A percentile compares a stretch with the other conserved stretches of the same genome.
Evolutionary conservation across 208 protist genomes (phyloP).

Genomic region (Leptomonas pyrrhocoris): DNA sequence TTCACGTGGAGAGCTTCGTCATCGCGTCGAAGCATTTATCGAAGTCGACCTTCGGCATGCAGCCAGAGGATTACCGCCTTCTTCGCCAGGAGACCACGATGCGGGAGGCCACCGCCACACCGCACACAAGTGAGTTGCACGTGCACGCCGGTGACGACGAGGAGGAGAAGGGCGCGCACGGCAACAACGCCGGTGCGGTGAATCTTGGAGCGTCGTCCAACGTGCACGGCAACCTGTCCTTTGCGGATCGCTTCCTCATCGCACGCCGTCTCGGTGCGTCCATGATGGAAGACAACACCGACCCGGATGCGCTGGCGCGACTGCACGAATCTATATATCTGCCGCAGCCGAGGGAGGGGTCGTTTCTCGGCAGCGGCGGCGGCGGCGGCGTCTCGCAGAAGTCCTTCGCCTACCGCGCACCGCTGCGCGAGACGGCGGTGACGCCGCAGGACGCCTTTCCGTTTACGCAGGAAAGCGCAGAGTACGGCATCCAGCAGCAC

Average conservation of each 20-base stretch:
- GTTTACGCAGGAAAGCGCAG: conserved; percentile 11
- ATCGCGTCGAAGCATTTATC: conserved; percentile 18
- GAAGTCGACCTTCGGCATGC: conserved; percentile 21
- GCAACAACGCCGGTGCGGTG: no score
- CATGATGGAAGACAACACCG: neutral
- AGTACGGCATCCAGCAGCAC: conserved; percentile 8
- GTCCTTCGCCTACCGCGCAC: conserved; percentile 6
- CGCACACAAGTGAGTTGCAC: neutral
- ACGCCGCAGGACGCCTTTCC: conserved; percentile 12
- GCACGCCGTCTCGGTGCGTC: conserved; percentile 17
- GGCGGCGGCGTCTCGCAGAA: no score
- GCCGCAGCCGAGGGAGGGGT: no score
- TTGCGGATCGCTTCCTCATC: conserved; percentile 37
- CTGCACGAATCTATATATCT: conserved; percentile 20
- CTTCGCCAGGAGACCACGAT: conserved; percentile 15
- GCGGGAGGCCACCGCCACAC: neutral
- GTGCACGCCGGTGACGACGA: neutral
- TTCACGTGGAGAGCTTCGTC: conserved; percentile 37
- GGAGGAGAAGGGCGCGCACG: no score
- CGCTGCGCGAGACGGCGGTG: conserved; percentile 7
- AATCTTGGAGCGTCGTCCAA: no score
- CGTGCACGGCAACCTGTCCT: conserved; percentile 18
- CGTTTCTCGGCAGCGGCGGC: no score
- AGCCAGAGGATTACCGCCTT: conserved; percentile 23
- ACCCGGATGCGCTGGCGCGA: neutral